Evolutionary conservation across 2,329 filamentous ascomycete species (phyloP).

Genomic region (Colletotrichum sp.): DNA sequence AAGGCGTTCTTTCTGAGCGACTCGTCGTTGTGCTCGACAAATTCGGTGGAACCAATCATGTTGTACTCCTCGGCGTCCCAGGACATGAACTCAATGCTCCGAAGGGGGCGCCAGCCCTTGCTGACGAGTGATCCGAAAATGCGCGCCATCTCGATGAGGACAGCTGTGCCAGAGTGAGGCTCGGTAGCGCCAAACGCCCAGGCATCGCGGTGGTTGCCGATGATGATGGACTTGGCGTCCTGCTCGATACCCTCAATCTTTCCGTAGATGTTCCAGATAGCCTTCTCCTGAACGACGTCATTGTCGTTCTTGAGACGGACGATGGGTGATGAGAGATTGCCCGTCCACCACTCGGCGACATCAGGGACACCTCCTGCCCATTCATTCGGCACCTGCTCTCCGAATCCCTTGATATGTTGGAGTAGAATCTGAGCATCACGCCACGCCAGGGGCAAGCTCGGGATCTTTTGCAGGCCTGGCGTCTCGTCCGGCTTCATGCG

Average conservation of each 20-base stretch:
- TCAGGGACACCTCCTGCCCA: slow-evolving; percentile 83
- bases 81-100: slow-evolving; percentile 96
- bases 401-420: slow-evolving; percentile 76
- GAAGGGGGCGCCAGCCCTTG: slow-evolving; percentile 86
- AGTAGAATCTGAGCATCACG: slow-evolving; percentile 84
- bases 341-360: slow-evolving; percentile 78
- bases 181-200: slow-evolving; percentile 90
- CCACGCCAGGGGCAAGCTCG: slow-evolving; percentile 90
- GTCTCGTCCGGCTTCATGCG: slow-evolving; percentile 74
- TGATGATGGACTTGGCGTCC: slow-evolving; percentile 79
- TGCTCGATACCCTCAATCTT: slow-evolving; percentile 86
- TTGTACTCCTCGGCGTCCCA: slow-evolving; percentile 98
- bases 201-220: slow-evolving; percentile 92
- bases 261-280: slow-evolving; percentile 92
- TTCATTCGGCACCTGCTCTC: slow-evolving; percentile 67
- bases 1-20: slow-evolving; percentile 75
- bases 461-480: slow-evolving; percentile 78
- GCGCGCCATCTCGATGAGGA: slow-evolving; percentile 87
- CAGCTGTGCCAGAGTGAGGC: slow-evolving; percentile 85
- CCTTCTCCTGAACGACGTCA: slow-evolving; percentile 81
- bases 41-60: slow-evolving; percentile 91
- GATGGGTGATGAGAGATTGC: slow-evolving; percentile 72
- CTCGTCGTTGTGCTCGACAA: slow-evolving; percentile 85
- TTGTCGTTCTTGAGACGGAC: slow-evolving; percentile 87
- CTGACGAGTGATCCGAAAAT: slow-evolving; percentile 80